Percentiles rank a stretch among this genome's conserved stretches.
Evolutionary conservation across 345 rosid genomes (phyloP).

Genomic region (Ailanthus altissimus): DNA sequence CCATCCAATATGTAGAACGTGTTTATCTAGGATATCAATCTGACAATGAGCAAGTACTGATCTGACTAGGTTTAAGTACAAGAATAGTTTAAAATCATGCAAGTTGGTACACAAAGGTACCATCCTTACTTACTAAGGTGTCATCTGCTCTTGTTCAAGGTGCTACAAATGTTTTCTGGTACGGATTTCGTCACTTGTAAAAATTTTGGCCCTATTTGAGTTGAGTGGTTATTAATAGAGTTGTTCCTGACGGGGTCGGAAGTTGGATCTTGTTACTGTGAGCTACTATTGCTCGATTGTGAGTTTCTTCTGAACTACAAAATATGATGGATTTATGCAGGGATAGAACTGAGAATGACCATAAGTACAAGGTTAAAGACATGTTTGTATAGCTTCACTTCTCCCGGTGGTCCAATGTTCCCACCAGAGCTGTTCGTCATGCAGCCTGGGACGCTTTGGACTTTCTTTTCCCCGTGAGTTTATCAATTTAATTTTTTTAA

Average conservation of each 20-base stretch:
- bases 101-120: too few species aligned
- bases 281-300: not conserved
- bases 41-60: too few species aligned
- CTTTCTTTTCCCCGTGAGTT: constrained; percentile 91
- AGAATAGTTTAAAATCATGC: too few species aligned
- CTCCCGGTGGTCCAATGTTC: constrained; percentile 99
- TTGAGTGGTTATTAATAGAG: constrained; percentile 4
- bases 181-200: constrained; percentile 33
- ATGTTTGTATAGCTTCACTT: constrained; percentile 90
- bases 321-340: constrained; percentile 39
- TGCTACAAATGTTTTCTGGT: constrained; percentile 98
- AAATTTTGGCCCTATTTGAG: constrained; percentile 16
- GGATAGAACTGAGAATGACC: constrained; percentile 93
- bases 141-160: constrained; percentile 96
- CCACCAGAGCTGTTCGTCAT: constrained; percentile 98
- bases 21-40: too few species aligned
- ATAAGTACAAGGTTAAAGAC: constrained; percentile 93
- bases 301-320: constrained; percentile 11
- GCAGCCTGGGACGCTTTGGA: constrained; percentile 98
- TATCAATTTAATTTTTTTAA: not conserved
- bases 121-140: too few species aligned
- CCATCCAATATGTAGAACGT: too few species aligned
- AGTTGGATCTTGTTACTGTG: not conserved
- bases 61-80: too few species aligned
- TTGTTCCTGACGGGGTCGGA: constrained; percentile 1